Evolutionary conservation across 345 rosid species (phyloP), one percentile per base, ranked within the genome.

Genomic region (Crucihimalaya himalaica): DNA sequence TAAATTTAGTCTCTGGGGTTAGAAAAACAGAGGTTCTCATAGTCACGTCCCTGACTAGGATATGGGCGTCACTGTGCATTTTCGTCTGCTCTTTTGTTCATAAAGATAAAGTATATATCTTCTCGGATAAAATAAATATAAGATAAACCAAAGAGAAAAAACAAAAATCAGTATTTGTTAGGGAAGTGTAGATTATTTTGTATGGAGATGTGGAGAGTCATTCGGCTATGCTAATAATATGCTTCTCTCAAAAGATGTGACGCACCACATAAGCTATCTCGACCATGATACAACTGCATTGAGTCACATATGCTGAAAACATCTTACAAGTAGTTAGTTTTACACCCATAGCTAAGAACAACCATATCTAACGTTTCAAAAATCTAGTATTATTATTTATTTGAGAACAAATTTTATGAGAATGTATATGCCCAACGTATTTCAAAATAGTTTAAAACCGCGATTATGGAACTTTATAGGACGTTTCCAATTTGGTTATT

Each of bases 21-120:
- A 27, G 4, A 27, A 42, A 18, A 56, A 35, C 46, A 63, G 67
- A 43, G 51, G 7, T 47, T 45, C 52, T 47, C 62, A 57, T 70
- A 27, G 76, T 78, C 83, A 78, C 76, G 78, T 72, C 70, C 65
- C 68, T 16, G 12, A 71, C 34, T 76, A 70, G 76, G 62, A 40
- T 65, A 69, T 74, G 71, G 67, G 62, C 53, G 70, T 72, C 77
- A 75, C 74, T 72, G 71, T 78, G 70, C 74, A 69, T 71, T 67
- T 76, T 74, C 50, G 56, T 54, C 75, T 66, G 68, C 53, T 63
- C n/a, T 31, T 42, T 66, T 75, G 13, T 25, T 27, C 21, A 19
- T 29, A 37, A 42, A 5, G 34, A 55, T 56, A 46, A 13, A 1
- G 10, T 35, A 2, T 23, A 16, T 45, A 18, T 27, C 21, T 63